A percentile compares a stretch with the other conserved stretches of the same genome.
Evolutionary conservation across 192 early-diverging fungal genomes (phyloP).

Genomic region (Podochytrium sp.): DNA sequence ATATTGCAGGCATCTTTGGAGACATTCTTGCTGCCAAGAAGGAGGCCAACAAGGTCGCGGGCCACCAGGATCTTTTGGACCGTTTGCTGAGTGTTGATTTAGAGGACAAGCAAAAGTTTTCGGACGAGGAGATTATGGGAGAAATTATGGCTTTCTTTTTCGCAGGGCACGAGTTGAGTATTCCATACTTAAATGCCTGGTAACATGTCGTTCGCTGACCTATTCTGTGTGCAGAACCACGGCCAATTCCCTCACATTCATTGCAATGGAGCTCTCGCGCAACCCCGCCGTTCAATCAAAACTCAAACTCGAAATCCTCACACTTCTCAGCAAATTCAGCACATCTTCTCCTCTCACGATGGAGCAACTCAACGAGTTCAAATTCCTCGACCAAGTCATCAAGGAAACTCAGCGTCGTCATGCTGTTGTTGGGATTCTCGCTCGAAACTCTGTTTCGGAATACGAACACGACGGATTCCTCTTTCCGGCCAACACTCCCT

Average conservation of each 20-base stretch:
- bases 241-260: constrained; percentile 43
- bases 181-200: no score
- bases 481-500: constrained; percentile 24
- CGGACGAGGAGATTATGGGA: constrained; percentile 42
- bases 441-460: background rate
- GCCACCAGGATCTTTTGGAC: constrained; percentile 43
- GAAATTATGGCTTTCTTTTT: constrained; percentile 50
- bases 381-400: constrained; percentile 42
- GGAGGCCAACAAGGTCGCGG: background rate
- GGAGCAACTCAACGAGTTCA: constrained; percentile 34
- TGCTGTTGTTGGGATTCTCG: constrained; percentile 30
- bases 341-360: background rate
- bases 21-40: background rate
- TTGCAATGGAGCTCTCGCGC: constrained; percentile 13
- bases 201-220: background rate
- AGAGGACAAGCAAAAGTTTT: constrained; percentile 16
- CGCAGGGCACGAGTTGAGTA: constrained; percentile 41
- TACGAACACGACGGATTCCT: constrained; percentile 37
- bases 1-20: background rate
- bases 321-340: background rate
- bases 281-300: constrained; percentile 30
- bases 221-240: constrained; percentile 31
- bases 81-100: constrained; percentile 31
- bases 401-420: constrained; percentile 47
- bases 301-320: constrained; percentile 14